Conservation (phyloP, 1,284 basidiomycete genomes). For the Trichosporon coremiiforme region DNA sequence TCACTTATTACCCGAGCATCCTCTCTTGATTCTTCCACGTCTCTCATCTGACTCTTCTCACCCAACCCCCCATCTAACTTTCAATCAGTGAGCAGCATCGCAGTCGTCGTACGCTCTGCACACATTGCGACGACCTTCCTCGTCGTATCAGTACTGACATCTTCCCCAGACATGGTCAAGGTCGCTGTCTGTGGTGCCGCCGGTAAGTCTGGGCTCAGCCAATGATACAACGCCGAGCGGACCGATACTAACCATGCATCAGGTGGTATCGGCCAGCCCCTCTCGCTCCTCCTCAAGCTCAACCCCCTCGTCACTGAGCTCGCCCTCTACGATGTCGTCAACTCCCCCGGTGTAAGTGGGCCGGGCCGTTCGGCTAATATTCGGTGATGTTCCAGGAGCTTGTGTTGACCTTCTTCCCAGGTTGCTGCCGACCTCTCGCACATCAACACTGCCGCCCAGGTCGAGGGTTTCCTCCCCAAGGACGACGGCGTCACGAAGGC, state of each 20-base stretch:
- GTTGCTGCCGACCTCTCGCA: constrained; percentile 89
- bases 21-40: constrained; percentile 18
- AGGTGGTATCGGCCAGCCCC: constrained; percentile 79
- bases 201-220: constrained; percentile 60
- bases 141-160: constrained; percentile 8
- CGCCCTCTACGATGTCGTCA: constrained; percentile 76
- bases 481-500: constrained; percentile 55
- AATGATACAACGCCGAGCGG: not conserved
- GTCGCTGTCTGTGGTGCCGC: constrained; percentile 91
- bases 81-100: constrained; percentile 23
- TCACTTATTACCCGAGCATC: constrained; percentile 19
- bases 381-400: not conserved
- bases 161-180: constrained; percentile 69
- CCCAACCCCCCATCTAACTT: constrained; percentile 10
- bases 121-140: not conserved
- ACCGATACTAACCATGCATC: constrained; percentile 20
- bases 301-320: constrained; percentile 85
- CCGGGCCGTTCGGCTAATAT: not conserved
- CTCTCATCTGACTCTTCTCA: constrained; percentile 20
- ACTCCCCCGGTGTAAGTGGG: constrained; percentile 53
- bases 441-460: constrained; percentile 85
- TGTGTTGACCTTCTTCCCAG: constrained; percentile 33
- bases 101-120: not conserved
- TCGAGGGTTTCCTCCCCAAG: constrained; percentile 59
- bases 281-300: constrained; percentile 85